Conservation (phyloP, 2,329 filamentous ascomycete species). For the Alternaria sp. region DNA sequence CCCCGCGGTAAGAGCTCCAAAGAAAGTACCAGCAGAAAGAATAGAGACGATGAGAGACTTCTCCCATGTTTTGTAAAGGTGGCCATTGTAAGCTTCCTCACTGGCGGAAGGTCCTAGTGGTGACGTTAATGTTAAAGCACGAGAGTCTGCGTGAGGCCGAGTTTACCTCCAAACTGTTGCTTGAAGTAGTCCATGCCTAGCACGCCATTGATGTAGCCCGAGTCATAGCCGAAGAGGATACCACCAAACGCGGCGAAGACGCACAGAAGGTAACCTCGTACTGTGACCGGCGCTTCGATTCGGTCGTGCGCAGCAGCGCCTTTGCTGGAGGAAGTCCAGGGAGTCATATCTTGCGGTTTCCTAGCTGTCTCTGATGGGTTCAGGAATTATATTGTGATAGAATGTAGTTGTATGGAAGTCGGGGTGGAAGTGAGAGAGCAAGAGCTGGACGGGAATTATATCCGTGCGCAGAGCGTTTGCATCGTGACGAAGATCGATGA, state of each 20-base stretch:
- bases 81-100: slow-evolving; percentile 63
- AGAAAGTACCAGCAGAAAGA: slow-evolving; percentile 81
- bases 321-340: slow-evolving; percentile 33
- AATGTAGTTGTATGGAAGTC: background rate
- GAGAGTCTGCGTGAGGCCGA: background rate
- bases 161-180: slow-evolving; percentile 53
- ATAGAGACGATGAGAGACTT: slow-evolving; percentile 82
- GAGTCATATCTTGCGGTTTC: slow-evolving; percentile 28
- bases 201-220: slow-evolving; percentile 77
- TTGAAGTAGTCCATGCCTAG: slow-evolving; percentile 56
- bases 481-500: background rate
- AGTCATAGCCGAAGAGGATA: slow-evolving; percentile 83
- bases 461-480: slow-evolving; percentile 4
- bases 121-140: background rate
- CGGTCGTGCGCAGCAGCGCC: slow-evolving; percentile 57
- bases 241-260: slow-evolving; percentile 61
- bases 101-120: slow-evolving; percentile 59
- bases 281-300: slow-evolving; percentile 61
- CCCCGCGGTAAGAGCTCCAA: slow-evolving; percentile 77
- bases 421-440: background rate
- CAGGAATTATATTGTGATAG: background rate
- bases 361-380: slow-evolving; percentile 4
- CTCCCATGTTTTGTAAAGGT: slow-evolving; percentile 57
- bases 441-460: slow-evolving; percentile 9
- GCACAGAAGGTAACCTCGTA: slow-evolving; percentile 57